A percentile compares a stretch with the other conserved stretches of the same genome.
Evolutionary conservation across 352 stramenopile species (phyloP).

Genomic region (Achlya hypogyna): DNA sequence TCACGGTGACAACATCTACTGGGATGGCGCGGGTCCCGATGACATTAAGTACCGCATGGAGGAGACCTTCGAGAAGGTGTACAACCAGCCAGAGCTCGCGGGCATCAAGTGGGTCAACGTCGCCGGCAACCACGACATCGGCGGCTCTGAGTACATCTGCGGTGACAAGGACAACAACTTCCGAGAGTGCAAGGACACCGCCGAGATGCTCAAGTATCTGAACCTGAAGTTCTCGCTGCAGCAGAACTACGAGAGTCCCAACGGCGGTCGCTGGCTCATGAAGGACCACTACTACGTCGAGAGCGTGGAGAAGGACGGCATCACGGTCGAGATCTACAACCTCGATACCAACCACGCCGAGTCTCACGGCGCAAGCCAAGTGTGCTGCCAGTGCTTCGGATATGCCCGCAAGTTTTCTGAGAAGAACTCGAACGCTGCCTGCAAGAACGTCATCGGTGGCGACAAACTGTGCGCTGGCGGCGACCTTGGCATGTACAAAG

Average conservation of each 20-base stretch:
- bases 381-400: slow-evolving; percentile 84
- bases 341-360: slow-evolving; percentile 82
- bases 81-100: slow-evolving; percentile 61
- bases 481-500: slow-evolving; percentile 59
- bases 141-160: slow-evolving; percentile 76
- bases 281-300: slow-evolving; percentile 82
- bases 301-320: slow-evolving; percentile 56
- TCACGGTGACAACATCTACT: slow-evolving; percentile 80
- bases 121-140: slow-evolving; percentile 80
- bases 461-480: slow-evolving; percentile 66
- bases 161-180: slow-evolving; percentile 84
- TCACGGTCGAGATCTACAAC: slow-evolving; percentile 84
- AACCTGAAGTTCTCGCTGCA: slow-evolving; percentile 81
- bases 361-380: slow-evolving; percentile 73
- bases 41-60: slow-evolving; percentile 80
- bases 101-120: slow-evolving; percentile 83
- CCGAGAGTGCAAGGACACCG: slow-evolving; percentile 56
- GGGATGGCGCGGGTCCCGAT: slow-evolving; percentile 51
- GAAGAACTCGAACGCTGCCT: slow-evolving; percentile 47
- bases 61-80: slow-evolving; percentile 77
- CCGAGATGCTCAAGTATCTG: slow-evolving; percentile 75
- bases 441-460: slow-evolving; percentile 53
- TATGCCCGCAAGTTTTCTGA: slow-evolving; percentile 54
- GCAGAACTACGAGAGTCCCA: slow-evolving; percentile 70
- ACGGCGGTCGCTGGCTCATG: slow-evolving; percentile 68